phyloP scores from a whole-genome alignment of 495 filamentous ascomycete species.

The Tuber melanosporum region DNA sequence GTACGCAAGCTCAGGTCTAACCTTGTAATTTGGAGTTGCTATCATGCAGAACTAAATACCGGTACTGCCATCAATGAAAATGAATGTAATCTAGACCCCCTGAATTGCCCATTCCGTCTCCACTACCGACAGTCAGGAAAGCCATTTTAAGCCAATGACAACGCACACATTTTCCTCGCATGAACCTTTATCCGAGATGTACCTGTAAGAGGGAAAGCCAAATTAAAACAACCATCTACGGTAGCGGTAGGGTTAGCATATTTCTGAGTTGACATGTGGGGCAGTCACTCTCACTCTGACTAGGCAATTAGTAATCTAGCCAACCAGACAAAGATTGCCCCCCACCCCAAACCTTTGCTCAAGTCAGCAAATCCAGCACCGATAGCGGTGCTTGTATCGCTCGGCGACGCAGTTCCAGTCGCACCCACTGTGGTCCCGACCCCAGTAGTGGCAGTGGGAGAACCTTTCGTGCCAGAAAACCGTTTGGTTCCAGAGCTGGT shows the following conservation, averaged over 20 bases:
- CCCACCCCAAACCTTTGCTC: conserved; percentile 14
- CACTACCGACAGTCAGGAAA: neutral
- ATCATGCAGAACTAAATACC: neutral
- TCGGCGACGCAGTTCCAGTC: conserved; percentile 12
- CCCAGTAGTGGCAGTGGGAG: neutral
- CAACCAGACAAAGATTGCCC: conserved; percentile 16
- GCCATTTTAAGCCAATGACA: neutral
- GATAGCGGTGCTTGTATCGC: conserved; percentile 24
- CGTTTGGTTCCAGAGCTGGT: neutral
- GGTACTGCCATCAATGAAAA: neutral
- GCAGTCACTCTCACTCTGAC: conserved; percentile 33
- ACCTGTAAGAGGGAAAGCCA: neutral
- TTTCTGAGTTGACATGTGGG: neutral
- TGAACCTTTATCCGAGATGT: neutral
- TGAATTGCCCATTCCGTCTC: neutral
- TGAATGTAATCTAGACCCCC: neutral
- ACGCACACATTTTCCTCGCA: neutral
- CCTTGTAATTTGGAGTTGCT: neutral
- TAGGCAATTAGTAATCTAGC: conserved; percentile 20
- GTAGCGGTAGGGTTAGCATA: neutral
- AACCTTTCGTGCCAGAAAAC: neutral
- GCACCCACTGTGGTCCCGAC: neutral
- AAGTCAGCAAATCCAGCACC: conserved; percentile 12
- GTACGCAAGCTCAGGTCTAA: neutral
- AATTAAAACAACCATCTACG: neutral